phyloP scores from a whole-genome alignment of 2,329 filamentous ascomycete species.

The Claviceps humidiphila region DNA sequence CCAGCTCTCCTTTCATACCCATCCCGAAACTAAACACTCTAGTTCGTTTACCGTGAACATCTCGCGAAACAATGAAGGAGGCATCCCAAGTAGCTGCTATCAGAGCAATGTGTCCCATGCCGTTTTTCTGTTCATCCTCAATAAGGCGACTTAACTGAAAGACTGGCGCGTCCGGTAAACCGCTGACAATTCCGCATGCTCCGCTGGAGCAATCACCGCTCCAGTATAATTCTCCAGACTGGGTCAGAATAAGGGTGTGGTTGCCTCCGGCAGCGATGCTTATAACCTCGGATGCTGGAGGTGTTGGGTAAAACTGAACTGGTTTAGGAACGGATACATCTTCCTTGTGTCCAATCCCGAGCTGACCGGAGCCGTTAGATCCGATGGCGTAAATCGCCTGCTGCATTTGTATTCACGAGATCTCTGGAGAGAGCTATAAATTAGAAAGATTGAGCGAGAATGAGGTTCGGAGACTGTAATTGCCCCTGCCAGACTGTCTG shows the following conservation, averaged over 20 bases:
- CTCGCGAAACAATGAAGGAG: conserved; percentile 45
- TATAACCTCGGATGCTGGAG: conserved; percentile 22
- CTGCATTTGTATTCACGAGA: conserved; percentile 19
- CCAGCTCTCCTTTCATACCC: conserved; percentile 60
- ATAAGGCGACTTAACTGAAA: conserved; percentile 28
- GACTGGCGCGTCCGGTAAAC: conserved; percentile 15
- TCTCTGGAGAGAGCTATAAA: background rate
- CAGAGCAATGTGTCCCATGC: conserved; percentile 20
- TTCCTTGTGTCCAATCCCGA: conserved; percentile 57
- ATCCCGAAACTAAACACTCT: conserved; percentile 51
- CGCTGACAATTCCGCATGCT: conserved; percentile 35
- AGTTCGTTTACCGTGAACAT: conserved; percentile 28
- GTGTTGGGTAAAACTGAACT: conserved; percentile 39
- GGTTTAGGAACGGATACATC: conserved; percentile 55
- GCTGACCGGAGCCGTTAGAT: conserved; percentile 65
- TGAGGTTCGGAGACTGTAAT: too few species aligned
- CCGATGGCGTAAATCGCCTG: conserved; percentile 53
- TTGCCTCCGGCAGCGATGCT: conserved; percentile 59
- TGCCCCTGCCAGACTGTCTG: too few species aligned
- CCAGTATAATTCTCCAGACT: conserved; percentile 46
- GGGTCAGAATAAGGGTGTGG: conserved; percentile 64
- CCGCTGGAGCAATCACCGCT: conserved; percentile 47
- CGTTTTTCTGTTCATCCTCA: conserved; percentile 13
- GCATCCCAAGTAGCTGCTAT: conserved; percentile 71
- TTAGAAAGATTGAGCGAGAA: too few species aligned